Evolutionary conservation across 192 early-diverging fungal genomes (phyloP).

Genomic region (Backusella liffmaniae): DNA sequence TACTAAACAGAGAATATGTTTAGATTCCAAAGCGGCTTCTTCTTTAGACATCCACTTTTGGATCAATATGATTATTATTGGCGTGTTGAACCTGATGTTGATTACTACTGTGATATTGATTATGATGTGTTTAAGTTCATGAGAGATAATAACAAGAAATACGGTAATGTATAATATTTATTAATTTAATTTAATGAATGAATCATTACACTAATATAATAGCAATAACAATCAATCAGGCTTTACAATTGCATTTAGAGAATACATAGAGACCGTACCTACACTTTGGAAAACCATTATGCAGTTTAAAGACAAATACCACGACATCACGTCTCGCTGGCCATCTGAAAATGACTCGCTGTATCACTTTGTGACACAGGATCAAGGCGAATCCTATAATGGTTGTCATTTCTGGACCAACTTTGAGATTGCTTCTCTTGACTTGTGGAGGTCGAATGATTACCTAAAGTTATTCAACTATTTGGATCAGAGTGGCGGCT

Average conservation of each 20-base stretch:
- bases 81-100: constrained; percentile 84
- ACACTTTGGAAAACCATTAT: constrained; percentile 69
- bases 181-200: too few species aligned
- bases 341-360: constrained; percentile 34
- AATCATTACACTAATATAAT: too few species aligned
- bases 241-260: constrained; percentile 72
- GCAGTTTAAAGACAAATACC: constrained; percentile 49
- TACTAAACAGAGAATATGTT: not conserved
- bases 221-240: constrained; percentile 27
- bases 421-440: constrained; percentile 62
- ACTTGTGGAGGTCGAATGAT: constrained; percentile 62
- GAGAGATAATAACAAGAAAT: constrained; percentile 74
- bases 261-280: constrained; percentile 67
- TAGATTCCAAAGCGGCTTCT: constrained; percentile 76
- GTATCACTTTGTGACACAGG: constrained; percentile 54
- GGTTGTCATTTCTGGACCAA: constrained; percentile 89
- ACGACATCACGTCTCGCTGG: constrained; percentile 39
- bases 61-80: constrained; percentile 83
- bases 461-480: constrained; percentile 68
- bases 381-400: constrained; percentile 63
- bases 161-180: constrained; percentile 42
- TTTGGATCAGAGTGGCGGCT: constrained; percentile 61
- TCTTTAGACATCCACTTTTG: constrained; percentile 71
- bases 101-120: constrained; percentile 77
- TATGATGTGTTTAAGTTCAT: constrained; percentile 87